phyloP scores from a whole-genome alignment of 176 grass and related monocot species.

The Ampelocalamus luodianensis region DNA sequence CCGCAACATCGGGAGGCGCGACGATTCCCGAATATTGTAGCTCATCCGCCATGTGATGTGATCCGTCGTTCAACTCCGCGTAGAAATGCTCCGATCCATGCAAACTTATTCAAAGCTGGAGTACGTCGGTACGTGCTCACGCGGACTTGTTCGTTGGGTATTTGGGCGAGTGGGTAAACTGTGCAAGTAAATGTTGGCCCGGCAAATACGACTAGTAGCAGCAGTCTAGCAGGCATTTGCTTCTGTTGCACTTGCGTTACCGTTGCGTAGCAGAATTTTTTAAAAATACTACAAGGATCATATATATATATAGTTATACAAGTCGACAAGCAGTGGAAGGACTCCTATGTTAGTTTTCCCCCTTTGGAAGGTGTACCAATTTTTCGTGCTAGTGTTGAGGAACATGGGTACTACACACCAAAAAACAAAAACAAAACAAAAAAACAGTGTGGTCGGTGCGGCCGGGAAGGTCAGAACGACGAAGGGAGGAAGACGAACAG shows the following conservation, averaged over 20 bases:
- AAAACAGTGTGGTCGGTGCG: not conserved
- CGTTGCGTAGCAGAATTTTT: not conserved
- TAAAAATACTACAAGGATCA: too few relatives aligned
- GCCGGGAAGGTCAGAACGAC: too few relatives aligned
- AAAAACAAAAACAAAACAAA: too few relatives aligned
- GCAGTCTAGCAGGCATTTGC: not conserved
- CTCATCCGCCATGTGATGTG: not conserved
- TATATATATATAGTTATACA: too few relatives aligned
- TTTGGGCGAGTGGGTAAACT: fast-evolving
- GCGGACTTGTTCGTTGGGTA: not conserved
- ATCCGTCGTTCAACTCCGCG: not conserved
- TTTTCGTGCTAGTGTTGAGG: not conserved
- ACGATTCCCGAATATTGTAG: not conserved
- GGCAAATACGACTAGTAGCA: not conserved
- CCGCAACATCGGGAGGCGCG: not conserved
- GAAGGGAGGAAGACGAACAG: not conserved
- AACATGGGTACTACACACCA: too few relatives aligned
- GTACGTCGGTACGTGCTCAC: not conserved
- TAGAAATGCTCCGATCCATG: not conserved
- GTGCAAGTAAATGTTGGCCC: not conserved
- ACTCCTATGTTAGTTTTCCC: too few relatives aligned
- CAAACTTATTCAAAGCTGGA: not conserved
- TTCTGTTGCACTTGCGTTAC: not conserved
- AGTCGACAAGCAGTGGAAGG: too few relatives aligned
- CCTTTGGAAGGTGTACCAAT: too few relatives aligned